phyloP scores from a whole-genome alignment of 257 asterid species.

The Scutellaria barbata region DNA sequence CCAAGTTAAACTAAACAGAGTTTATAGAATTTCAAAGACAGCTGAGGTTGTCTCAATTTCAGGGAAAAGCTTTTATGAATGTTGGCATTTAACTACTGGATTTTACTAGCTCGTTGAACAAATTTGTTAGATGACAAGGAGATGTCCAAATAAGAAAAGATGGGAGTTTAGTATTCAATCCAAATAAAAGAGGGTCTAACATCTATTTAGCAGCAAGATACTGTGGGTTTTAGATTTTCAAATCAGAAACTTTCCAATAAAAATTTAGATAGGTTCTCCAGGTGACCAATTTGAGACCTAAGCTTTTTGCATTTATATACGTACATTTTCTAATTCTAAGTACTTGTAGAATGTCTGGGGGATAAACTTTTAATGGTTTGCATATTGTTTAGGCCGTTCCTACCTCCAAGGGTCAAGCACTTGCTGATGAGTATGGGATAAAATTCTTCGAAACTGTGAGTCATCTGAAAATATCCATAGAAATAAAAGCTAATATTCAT shows the following conservation, averaged over 20 bases:
- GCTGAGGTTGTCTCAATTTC: slow-evolving; percentile 1
- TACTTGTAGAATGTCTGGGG: slow-evolving; percentile 16
- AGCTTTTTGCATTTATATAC: background rate
- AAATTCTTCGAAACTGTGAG: slow-evolving; percentile 90
- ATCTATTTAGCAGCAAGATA: background rate
- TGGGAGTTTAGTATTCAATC: background rate
- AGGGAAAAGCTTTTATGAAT: background rate
- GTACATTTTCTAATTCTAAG: background rate
- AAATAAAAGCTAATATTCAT: background rate
- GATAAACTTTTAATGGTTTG: slow-evolving; percentile 23
- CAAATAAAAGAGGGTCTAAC: background rate
- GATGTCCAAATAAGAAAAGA: background rate
- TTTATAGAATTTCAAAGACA: background rate
- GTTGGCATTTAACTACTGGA: background rate
- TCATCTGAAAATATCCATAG: slow-evolving; percentile 13
- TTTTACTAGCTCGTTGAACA: slow-evolving; percentile 10
- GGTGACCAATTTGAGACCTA: slow-evolving; percentile 15
- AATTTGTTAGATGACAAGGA: background rate
- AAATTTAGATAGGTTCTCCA: slow-evolving; percentile 2
- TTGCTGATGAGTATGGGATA: slow-evolving; percentile 86
- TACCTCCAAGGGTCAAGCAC: slow-evolving; percentile 84
- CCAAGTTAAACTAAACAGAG: background rate
- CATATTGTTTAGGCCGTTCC: slow-evolving; percentile 68
- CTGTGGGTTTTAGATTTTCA: background rate
- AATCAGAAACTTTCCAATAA: background rate